Conservation (phyloP, 768 basidiomycete genomes). For the Ramaria rubella region DNA sequence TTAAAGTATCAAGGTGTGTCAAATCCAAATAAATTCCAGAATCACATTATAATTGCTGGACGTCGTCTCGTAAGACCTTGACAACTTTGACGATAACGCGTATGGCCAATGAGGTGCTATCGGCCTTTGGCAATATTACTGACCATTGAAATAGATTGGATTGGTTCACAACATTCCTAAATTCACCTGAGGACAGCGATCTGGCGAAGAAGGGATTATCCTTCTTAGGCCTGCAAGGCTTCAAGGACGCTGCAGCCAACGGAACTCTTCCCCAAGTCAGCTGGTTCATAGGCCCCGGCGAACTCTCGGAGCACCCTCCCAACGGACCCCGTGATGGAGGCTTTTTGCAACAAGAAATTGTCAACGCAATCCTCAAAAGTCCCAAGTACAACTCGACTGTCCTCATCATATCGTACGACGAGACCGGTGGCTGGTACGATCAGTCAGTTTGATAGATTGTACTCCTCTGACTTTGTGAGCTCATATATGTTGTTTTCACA, state of each 20-base stretch:
- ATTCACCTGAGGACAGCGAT: neutral
- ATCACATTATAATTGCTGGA: too few species aligned
- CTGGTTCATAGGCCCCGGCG: slow-evolving; percentile 9
- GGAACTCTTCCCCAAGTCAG: slow-evolving; percentile 12
- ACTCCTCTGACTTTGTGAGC: too few species aligned
- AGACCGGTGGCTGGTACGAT: slow-evolving; percentile 14
- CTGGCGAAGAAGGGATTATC: slow-evolving; percentile 8
- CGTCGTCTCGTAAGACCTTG: neutral
- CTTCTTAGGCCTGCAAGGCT: slow-evolving; percentile 9
- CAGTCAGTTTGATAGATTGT: too few species aligned
- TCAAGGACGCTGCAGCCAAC: slow-evolving; percentile 6
- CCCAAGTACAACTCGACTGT: slow-evolving; percentile 12
- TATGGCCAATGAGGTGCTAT: too few species aligned
- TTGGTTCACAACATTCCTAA: slow-evolving; percentile 5
- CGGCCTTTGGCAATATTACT: too few species aligned
- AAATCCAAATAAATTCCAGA: too few species aligned
- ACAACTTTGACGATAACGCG: slow-evolving; percentile 13
- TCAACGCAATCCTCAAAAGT: slow-evolving; percentile 12
- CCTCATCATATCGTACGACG: slow-evolving; percentile 13
- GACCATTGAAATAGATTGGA: slow-evolving; percentile 6
- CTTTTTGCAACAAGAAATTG: slow-evolving; percentile 6
- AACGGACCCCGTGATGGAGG: slow-evolving; percentile 6
- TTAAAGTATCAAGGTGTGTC: slow-evolving; percentile 9
- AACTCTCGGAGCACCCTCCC: slow-evolving; percentile 14
- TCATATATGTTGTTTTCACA: too few species aligned